A percentile compares a stretch with the other conserved stretches of the same genome.
Evolutionary conservation across 495 filamentous ascomycete species (phyloP).

Genomic region (Neurospora tetrasperma): DNA sequence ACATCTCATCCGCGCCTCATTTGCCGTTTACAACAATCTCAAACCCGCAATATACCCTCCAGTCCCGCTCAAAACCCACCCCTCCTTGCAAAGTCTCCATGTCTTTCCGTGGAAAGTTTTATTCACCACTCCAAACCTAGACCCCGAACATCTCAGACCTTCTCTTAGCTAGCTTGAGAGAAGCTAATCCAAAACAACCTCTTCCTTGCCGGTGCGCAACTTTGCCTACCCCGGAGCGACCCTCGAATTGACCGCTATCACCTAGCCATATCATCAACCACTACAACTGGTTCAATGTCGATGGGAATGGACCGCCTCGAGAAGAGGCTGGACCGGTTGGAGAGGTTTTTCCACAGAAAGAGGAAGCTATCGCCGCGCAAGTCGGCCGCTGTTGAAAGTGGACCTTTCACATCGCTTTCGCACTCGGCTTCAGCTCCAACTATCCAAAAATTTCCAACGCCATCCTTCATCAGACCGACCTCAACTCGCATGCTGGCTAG

Average conservation of each 20-base stretch:
- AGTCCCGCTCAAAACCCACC: background rate
- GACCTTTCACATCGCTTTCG: background rate
- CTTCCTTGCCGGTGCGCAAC: background rate
- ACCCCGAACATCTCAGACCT: background rate
- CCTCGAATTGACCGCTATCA: background rate
- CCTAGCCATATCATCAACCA: background rate
- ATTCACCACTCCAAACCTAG: background rate
- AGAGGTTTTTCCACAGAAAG: constrained; percentile 22
- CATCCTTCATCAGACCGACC: constrained; percentile 38
- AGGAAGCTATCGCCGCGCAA: constrained; percentile 6
- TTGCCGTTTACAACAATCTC: constrained; percentile 8
- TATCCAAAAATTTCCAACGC: constrained; percentile 28
- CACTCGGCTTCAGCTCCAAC: background rate
- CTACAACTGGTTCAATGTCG: constrained; percentile 10
- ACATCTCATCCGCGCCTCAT: background rate
- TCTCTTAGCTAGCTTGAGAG: background rate
- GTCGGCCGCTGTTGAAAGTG: background rate
- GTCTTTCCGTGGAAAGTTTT: background rate
- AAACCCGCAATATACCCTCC: constrained; percentile 4
- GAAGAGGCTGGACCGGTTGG: constrained; percentile 21
- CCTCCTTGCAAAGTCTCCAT: background rate
- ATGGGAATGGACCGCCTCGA: constrained; percentile 13
- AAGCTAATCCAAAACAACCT: background rate
- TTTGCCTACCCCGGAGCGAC: background rate
- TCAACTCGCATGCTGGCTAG: constrained; percentile 36